phyloP scores from a whole-genome alignment of 345 rosid genomes.

The Pistacia integerrima region DNA sequence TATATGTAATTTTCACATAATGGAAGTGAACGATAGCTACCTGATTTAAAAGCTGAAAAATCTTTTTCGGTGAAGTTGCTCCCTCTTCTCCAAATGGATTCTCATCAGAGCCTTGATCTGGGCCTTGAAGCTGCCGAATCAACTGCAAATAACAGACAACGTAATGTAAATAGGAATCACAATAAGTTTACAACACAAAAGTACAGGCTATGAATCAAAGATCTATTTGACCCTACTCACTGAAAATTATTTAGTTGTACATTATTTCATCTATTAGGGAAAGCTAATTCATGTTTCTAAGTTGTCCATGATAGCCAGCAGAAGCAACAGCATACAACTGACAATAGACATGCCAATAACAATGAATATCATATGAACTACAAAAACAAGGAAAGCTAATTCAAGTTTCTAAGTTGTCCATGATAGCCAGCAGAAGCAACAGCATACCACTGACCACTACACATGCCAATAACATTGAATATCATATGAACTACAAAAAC shows the following conservation, averaged over 20 bases:
- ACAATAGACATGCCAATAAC: neutral
- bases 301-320: neutral
- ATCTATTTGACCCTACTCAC: neutral
- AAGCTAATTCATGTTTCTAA: too few species aligned
- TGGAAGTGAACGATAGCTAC: constrained; percentile 32
- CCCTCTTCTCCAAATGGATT: constrained; percentile 91
- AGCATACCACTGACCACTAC: neutral
- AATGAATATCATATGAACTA: neutral
- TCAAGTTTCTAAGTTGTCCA: neutral
- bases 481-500: neutral
- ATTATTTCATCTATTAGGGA: too few species aligned
- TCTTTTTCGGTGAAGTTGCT: constrained; percentile 78
- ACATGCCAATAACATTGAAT: neutral
- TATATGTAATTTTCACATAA: neutral
- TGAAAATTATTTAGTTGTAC: neutral
- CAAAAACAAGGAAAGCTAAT: neutral
- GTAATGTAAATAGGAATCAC: neutral
- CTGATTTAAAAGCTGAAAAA: constrained; percentile 93
- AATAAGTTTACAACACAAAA: constrained; percentile 8
- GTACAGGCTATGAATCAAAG: neutral
- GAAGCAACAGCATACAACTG: neutral
- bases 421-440: neutral
- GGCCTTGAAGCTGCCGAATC: constrained; percentile 82
- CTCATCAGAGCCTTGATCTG: constrained; percentile 89
- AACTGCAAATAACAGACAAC: constrained; percentile 46